Evolutionary conservation across 2,329 filamentous ascomycete genomes (phyloP).

Genomic region (Ophiostoma sp.): DNA sequence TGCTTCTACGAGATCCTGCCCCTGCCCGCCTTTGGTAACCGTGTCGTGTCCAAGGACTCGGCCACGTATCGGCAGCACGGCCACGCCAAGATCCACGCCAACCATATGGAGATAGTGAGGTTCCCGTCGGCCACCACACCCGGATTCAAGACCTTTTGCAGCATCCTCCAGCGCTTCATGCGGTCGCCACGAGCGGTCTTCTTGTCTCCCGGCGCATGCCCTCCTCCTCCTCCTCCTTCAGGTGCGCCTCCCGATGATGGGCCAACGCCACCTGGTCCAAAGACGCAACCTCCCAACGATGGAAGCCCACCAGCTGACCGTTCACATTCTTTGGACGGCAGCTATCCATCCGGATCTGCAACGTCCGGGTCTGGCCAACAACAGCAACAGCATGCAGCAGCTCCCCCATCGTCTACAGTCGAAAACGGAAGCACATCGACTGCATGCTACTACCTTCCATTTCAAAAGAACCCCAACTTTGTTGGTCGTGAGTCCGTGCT

Average conservation of each 20-base stretch:
- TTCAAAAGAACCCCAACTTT: conserved; percentile 16
- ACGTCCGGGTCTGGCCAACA: too few species aligned
- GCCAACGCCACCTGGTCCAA: too few species aligned
- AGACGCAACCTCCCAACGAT: too few species aligned
- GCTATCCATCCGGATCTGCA: too few species aligned
- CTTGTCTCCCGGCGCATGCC: not conserved
- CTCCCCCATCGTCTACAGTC: too few species aligned
- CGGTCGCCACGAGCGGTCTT: not conserved
- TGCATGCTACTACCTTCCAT: not conserved
- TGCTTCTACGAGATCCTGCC: conserved; percentile 19
- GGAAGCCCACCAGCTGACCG: too few species aligned
- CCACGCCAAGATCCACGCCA: not conserved
- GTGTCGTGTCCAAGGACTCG: conserved; percentile 6
- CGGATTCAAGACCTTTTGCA: not conserved
- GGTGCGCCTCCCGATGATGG: too few species aligned
- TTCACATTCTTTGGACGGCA: too few species aligned
- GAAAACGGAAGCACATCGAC: too few species aligned
- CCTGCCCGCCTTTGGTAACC: not conserved
- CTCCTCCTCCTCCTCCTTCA: too few species aligned
- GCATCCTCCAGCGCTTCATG: not conserved
- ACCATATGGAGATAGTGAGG: conserved; percentile 12
- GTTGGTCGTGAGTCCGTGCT: conserved; percentile 10
- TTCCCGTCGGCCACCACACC: not conserved
- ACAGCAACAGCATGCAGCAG: too few species aligned
- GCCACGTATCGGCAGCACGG: not conserved